Evolutionary conservation across 768 basidiomycete genomes (phyloP).

Genomic region (Mycena galopus): DNA sequence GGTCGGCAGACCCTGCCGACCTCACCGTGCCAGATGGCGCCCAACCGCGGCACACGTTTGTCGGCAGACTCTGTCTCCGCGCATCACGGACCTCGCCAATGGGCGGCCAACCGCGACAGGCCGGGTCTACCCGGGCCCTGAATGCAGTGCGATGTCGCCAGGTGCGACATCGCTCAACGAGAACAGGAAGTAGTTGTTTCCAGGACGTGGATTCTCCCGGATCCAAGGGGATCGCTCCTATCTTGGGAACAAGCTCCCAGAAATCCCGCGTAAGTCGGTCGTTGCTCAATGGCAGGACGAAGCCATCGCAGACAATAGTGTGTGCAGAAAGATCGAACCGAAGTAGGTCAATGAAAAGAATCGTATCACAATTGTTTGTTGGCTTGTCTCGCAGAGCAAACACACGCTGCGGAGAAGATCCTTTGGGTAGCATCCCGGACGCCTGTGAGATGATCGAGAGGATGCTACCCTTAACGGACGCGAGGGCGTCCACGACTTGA

Average conservation of each 20-base stretch:
- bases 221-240: slow-evolving; percentile 38
- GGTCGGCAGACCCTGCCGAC: too few relatives aligned
- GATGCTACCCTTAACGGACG: slow-evolving; percentile 50
- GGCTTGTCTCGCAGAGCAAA: slow-evolving; percentile 43
- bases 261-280: slow-evolving; percentile 36
- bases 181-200: slow-evolving; percentile 64
- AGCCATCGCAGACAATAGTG: slow-evolving; percentile 65
- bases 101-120: too few relatives aligned
- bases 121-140: too few relatives aligned
- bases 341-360: slow-evolving; percentile 62
- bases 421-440: slow-evolving; percentile 40
- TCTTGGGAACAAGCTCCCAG: slow-evolving; percentile 15
- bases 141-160: slow-evolving; percentile 69
- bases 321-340: slow-evolving; percentile 63
- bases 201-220: slow-evolving; percentile 58
- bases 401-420: slow-evolving; percentile 4
- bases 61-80: too few relatives aligned
- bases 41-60: too few relatives aligned
- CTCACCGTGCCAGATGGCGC: too few relatives aligned
- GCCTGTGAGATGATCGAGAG: slow-evolving; percentile 43
- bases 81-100: too few relatives aligned
- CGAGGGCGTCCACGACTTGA: slow-evolving; percentile 52
- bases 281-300: slow-evolving; percentile 54
- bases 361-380: slow-evolving; percentile 45
- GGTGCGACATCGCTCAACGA: slow-evolving; percentile 66